These are phyloP conservation scores for Strobilomyces echinocephalus DNA, from an alignment of 768 basidiomycete genomes.

Conservation along the genomic window DNA sequence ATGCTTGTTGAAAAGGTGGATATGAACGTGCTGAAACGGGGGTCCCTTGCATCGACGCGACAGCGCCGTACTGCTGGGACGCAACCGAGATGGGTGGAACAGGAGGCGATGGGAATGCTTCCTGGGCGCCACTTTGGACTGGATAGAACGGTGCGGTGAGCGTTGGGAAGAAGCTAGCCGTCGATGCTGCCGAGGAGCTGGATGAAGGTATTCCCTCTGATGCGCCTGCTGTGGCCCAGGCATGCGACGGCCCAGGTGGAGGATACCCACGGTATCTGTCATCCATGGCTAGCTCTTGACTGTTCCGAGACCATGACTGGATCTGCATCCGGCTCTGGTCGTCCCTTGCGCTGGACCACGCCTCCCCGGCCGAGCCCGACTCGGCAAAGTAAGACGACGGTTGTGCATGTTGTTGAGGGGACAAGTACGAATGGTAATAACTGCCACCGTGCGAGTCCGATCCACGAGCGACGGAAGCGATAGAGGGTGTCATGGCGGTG, in stretches of 20 bases:
- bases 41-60: constrained; percentile 18
- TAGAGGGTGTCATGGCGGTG: constrained; percentile 12
- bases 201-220: constrained; percentile 24
- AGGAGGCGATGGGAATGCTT: constrained; percentile 29
- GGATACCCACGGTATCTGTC: constrained; percentile 30
- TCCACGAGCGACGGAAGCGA: constrained; percentile 24
- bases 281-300: constrained; percentile 21
- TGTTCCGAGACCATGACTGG: constrained; percentile 26
- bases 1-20: constrained; percentile 26
- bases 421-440: constrained; percentile 26
- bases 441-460: constrained; percentile 18
- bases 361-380: constrained; percentile 15
- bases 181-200: constrained; percentile 17
- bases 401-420: constrained; percentile 22
- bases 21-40: constrained; percentile 25
- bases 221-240: constrained; percentile 17
- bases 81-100: constrained; percentile 30
- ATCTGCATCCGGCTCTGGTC: constrained; percentile 19
- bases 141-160: constrained; percentile 58
- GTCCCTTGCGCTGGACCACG: constrained; percentile 20
- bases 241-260: constrained; percentile 22
- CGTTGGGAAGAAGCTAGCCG: constrained; percentile 44
- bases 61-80: constrained; percentile 28
- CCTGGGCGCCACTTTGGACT: constrained; percentile 30
- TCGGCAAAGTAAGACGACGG: constrained; percentile 24